Base-by-base conservation (phyloP, 768 basidiomycete genomes). In the Tulasnella sp. region DNA sequence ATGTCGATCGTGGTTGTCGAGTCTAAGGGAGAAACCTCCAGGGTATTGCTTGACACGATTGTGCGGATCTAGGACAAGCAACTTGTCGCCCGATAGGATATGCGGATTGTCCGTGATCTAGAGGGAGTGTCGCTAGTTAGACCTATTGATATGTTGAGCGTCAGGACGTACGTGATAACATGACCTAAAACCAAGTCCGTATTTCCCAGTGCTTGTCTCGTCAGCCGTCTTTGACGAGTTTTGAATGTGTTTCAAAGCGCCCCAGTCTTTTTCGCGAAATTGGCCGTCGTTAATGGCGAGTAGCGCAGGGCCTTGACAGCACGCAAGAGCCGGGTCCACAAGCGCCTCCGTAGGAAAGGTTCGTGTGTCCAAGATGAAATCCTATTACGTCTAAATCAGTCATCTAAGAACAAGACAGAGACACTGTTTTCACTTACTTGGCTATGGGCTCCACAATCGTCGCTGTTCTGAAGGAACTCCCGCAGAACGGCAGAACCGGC, bases 51-150 rank as follows among this genome's bases (percentile, higher is more conserved):
- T 24, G 53, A 51, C 50, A 34, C 50, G 50, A 4, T 13, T 26
- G 32, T 55, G 53, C 9, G 53, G 53, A 10, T 55, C 53, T 15
- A 55, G 53, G 24, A 55, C 27, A 21, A 55, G 34, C n/a, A 55
- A 41, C 21, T 38, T 23, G 42, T 44, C 53, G 1, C 38, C 34
- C 3, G 53, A 55, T 30, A 41, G 42, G 53, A 55, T 55, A 17
- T 55, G 53, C 5, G 53, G 53, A 38, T 55, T 55, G 53, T 55
- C 53, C 0, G 53, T 55, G 5, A 55, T 27, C 53, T 55, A 11
- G n/a, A 3, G 17, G 24, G 0, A 19, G 19, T 26, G 34, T 17
- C 50, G 50, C 38, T 34, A 51, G 50, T 51, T 3, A 17, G 24
- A 21, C 17, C 23, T 51, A 29, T 2, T 30, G 38, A 30, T 2